A percentile compares a stretch with the other conserved stretches of the same genome.
These are phyloP conservation scores for Plenodomus biglobosus DNA, from an alignment of 2,329 filamentous ascomycete genomes.

Conservation along the genomic window DNA sequence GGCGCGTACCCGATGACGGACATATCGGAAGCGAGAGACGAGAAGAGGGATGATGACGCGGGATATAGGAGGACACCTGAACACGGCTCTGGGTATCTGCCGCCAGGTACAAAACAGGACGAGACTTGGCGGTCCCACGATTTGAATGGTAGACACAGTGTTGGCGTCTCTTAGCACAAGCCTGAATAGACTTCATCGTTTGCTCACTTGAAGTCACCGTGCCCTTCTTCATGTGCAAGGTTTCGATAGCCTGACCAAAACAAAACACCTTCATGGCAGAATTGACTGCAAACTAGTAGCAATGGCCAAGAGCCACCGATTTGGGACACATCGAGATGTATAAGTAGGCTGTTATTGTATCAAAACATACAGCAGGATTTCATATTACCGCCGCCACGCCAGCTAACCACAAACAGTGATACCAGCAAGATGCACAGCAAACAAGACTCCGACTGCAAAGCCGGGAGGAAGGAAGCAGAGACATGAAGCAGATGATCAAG, in stretches of 20 bases:
- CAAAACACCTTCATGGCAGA: no score
- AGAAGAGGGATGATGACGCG: slow-evolving; percentile 61
- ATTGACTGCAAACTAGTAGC: no score
- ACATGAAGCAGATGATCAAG: slow-evolving; percentile 35
- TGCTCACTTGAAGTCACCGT: not conserved
- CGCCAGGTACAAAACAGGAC: slow-evolving; percentile 80
- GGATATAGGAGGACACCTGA: slow-evolving; percentile 48
- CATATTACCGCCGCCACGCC: slow-evolving; percentile 31
- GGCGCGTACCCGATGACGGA: slow-evolving; percentile 31
- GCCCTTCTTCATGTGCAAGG: no score
- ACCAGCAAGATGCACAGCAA: slow-evolving; percentile 37
- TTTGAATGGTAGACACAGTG: slow-evolving; percentile 23
- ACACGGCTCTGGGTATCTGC: slow-evolving; percentile 60
- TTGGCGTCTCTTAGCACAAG: slow-evolving; percentile 21
- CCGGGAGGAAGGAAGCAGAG: slow-evolving; percentile 29
- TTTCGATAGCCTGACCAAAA: no score
- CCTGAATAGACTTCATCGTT: not conserved
- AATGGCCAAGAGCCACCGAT: no score
- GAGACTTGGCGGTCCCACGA: slow-evolving; percentile 67
- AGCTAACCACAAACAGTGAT: slow-evolving; percentile 21
- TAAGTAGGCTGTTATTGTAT: slow-evolving; percentile 17
- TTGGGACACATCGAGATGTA: not conserved
- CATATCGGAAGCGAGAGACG: slow-evolving; percentile 45
- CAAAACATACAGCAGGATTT: slow-evolving; percentile 34
- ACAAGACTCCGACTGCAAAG: slow-evolving; percentile 30